phyloP scores from a whole-genome alignment of 371 early-diverging fungal species.

The Dinochytrium kinnereticum region DNA sequence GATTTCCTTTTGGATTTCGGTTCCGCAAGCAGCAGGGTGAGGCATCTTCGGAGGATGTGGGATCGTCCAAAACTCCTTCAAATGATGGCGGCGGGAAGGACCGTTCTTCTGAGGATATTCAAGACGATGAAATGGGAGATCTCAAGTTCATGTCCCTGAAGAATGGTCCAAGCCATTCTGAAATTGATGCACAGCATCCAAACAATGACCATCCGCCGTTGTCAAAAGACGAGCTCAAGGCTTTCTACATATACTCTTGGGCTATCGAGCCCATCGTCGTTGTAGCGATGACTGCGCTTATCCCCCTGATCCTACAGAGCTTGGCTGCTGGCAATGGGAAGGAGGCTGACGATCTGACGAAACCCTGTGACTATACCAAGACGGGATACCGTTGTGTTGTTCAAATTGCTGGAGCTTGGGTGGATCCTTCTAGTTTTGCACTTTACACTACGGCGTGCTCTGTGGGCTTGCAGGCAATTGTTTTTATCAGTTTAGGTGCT shows the following conservation, averaged over 20 bases:
- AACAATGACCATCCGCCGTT: slow-evolving; percentile 25
- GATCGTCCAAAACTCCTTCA: neutral
- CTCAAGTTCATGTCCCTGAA: neutral
- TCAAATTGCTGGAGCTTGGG: slow-evolving; percentile 19
- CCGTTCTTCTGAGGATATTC: neutral
- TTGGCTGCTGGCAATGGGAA: slow-evolving; percentile 30
- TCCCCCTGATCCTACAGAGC: slow-evolving; percentile 26
- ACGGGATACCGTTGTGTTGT: slow-evolving; percentile 27
- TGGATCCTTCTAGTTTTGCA: slow-evolving; percentile 25
- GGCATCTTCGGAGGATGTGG: neutral
- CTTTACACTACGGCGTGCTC: slow-evolving; percentile 60
- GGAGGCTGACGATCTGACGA: slow-evolving; percentile 20
- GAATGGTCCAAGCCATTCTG: slow-evolving; percentile 16
- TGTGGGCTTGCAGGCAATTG: slow-evolving; percentile 63
- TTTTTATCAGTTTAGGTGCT: slow-evolving; percentile 63
- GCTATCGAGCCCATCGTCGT: slow-evolving; percentile 30
- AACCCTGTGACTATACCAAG: slow-evolving; percentile 30
- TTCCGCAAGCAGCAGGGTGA: neutral
- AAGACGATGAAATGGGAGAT: neutral
- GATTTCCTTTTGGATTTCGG: slow-evolving; percentile 2
- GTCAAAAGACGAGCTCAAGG: slow-evolving; percentile 29
- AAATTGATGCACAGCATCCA: slow-evolving; percentile 15
- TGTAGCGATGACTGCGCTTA: slow-evolving; percentile 29
- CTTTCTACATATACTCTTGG: slow-evolving; percentile 28
- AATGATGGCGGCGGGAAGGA: neutral